A percentile compares a stretch with the other conserved stretches of the same genome.
phyloP scores from a whole-genome alignment of 352 stramenopile genomes.

The Elongisporangium senticosum region DNA sequence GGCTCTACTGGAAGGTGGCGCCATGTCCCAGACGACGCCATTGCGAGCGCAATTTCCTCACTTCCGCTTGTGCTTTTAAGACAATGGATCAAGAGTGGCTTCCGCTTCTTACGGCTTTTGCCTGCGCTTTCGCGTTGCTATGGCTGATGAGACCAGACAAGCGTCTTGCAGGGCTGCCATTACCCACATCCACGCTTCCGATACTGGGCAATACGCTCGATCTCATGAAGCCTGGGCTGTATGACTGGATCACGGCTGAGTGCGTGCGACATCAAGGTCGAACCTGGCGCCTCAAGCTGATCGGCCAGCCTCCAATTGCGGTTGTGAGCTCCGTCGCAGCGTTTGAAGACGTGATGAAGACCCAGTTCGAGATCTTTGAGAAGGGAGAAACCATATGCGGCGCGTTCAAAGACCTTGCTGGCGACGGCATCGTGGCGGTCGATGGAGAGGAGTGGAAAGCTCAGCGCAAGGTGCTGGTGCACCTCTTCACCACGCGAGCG shows the following conservation, averaged over 20 bases:
- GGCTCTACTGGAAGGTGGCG: too few relatives aligned
- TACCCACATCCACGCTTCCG: slow-evolving; percentile 12
- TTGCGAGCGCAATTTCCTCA: too few relatives aligned
- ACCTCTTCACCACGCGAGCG: slow-evolving; percentile 42
- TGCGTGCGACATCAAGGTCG: slow-evolving; percentile 9
- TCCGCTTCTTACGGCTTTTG: too few relatives aligned
- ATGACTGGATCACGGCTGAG: slow-evolving; percentile 24
- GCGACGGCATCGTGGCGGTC: slow-evolving; percentile 35
- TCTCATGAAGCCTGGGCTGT: slow-evolving; percentile 11
- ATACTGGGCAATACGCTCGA: slow-evolving; percentile 19
- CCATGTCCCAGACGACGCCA: too few relatives aligned
- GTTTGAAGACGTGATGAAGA: slow-evolving; percentile 33
- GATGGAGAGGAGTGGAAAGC: slow-evolving; percentile 28
- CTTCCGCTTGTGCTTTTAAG: too few relatives aligned
- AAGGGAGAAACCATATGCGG: slow-evolving; percentile 41
- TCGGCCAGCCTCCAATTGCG: slow-evolving; percentile 18
- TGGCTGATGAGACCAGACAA: too few relatives aligned
- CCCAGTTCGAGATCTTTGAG: slow-evolving; percentile 56
- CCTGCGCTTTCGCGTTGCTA: too few relatives aligned
- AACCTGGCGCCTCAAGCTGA: slow-evolving; percentile 14
- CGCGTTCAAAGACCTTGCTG: slow-evolving; percentile 35
- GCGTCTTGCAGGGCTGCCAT: slow-evolving; percentile 2
- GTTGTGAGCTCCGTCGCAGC: slow-evolving; percentile 18
- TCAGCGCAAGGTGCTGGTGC: slow-evolving; percentile 45
- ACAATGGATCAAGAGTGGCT: too few relatives aligned